Conservation (phyloP, 768 basidiomycete genomes). For the Lactifluus piperatus region DNA sequence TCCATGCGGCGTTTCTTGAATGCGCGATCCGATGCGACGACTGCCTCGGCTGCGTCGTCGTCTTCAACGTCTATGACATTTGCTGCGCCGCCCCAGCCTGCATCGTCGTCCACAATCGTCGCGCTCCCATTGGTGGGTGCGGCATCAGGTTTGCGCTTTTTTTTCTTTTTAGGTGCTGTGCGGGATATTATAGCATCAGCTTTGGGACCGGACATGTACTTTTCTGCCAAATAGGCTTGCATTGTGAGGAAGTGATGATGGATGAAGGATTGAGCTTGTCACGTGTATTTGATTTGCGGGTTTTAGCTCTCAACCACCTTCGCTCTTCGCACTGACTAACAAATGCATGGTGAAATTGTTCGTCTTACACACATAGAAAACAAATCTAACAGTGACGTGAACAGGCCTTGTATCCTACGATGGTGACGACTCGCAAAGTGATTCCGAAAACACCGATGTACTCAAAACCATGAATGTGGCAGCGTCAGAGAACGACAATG, state of each 20-base stretch:
- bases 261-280: not conserved
- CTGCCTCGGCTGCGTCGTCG: conserved; percentile 49
- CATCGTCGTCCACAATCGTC: conserved; percentile 55
- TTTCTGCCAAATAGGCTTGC: conserved; percentile 79
- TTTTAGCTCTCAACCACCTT: too few relatives aligned
- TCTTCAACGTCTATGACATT: conserved; percentile 46
- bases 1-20: conserved; percentile 70
- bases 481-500: conserved; percentile 10
- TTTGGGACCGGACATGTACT: conserved; percentile 95
- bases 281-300: too few relatives aligned
- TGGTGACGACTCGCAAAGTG: conserved; percentile 20
- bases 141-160: conserved; percentile 55
- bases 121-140: conserved; percentile 23
- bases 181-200: conserved; percentile 88
- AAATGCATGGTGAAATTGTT: conserved; percentile 5
- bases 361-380: not conserved
- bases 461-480: not conserved
- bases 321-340: too few relatives aligned
- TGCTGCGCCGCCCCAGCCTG: conserved; percentile 47
- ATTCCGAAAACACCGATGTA: conserved; percentile 11
- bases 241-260: conserved; percentile 30
- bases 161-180: conserved; percentile 54
- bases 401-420: conserved; percentile 20
- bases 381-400: not conserved
- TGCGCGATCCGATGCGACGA: conserved; percentile 63